Base-by-base conservation (phyloP, 2,329 filamentous ascomycete species). In the Penicillium sp. region DNA sequence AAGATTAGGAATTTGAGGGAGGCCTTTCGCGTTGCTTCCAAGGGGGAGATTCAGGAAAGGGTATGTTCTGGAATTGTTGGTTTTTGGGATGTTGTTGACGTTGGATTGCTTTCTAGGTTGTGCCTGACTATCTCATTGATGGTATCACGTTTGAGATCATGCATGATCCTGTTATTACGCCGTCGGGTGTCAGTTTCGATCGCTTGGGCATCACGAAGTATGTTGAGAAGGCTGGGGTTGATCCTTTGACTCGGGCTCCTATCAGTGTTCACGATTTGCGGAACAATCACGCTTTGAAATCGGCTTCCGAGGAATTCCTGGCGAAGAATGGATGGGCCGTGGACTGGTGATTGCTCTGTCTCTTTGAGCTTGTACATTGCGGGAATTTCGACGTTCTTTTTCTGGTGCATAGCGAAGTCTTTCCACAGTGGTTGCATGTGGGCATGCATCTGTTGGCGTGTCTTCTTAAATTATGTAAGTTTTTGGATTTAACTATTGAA, bases 151-250 rank as follows among this genome's bases (percentile, higher is more conserved):
- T 76, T 51, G 70, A 75, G 51, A 65, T 76, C 55, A 76, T 76
- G 74, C 73, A 76, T 53, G 74, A 76, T 53, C 74, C 74, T 5
- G 72, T 76, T 31, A 64, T 74, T 6, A 76, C 73, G 1, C 89
- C 86, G 62, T 90, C 85, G 1, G 93, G 93, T 12, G 87, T 90
- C 56, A 93, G 86, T 1, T 98, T 95, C 66, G 93, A 97, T 67
- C 80, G 91, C 37, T 78, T 87, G 0, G 87, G 87, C 15, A 85
- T 98, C 53, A 76, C 89, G 63, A 88, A 95, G 68, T 89, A 96
- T 64, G 75, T 98, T 24, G 84, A 85, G 61, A 77, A 85, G 21
- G 81, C 81, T 31, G 77, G 77, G 0, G 85, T 80, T 13, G 93
- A 98, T 66, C 93, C 93, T 0, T 68, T 97, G 32, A 96, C 91